These are phyloP conservation scores for Penicillium griseofulvum DNA, from an alignment of 2,329 filamentous ascomycete genomes.

Conservation along the genomic window DNA sequence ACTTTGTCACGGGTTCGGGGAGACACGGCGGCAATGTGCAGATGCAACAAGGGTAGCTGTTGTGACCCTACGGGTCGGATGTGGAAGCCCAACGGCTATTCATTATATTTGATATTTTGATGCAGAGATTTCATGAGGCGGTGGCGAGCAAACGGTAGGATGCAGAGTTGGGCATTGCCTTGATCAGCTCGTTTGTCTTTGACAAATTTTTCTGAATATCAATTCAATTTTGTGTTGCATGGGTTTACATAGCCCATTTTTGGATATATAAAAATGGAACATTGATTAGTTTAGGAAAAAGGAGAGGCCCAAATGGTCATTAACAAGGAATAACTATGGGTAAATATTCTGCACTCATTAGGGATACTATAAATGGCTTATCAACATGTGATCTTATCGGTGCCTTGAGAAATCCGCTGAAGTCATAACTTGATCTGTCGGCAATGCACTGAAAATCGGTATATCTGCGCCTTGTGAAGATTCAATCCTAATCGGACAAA, in stretches of 20 bases:
- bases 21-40: conserved; percentile 15
- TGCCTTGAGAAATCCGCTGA: conserved; percentile 6
- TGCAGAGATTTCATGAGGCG: not conserved
- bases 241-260: not conserved
- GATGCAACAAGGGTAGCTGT: conserved; percentile 2
- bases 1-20: not conserved
- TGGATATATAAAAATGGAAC: not conserved
- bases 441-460: not conserved
- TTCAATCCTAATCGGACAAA: not conserved
- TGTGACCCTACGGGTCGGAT: not conserved
- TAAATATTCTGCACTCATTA: not conserved
- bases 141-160: not conserved
- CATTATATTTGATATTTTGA: not conserved
- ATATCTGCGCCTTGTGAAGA: not conserved
- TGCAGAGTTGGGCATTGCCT: not conserved
- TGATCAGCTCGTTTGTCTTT: not conserved
- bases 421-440: conserved; percentile 2
- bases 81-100: not conserved
- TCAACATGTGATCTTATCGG: conserved; percentile 24
- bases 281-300: not conserved
- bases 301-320: not conserved
- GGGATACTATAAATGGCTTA: conserved; percentile 6
- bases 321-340: not conserved
- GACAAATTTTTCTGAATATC: not conserved
- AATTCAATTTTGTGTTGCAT: not conserved